Evolutionary conservation across 1,284 basidiomycete species (phyloP), one percentile per base, ranked within the genome.

Genomic region (Trametes sp.): DNA sequence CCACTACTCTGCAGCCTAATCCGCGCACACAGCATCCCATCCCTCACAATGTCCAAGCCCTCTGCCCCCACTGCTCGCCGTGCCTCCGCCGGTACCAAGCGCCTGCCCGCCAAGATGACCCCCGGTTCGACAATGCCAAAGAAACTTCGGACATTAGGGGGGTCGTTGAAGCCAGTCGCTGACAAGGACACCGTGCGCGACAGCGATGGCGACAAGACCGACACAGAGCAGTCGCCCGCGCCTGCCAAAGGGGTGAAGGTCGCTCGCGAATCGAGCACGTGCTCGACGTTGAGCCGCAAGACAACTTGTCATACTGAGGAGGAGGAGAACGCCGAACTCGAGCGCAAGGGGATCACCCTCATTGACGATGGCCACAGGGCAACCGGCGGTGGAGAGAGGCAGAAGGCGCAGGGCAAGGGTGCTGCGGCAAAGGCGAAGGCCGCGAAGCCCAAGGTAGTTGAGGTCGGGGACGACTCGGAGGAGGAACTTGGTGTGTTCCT

Each of bases 201-300:
- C 41, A n/a, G 7, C 5, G 41, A 44, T 2, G n/a, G 5, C 7
- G 23, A 13, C n/a, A n/a, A 44, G 7, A 44, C 41, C n/a, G 41
- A 44, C 41, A 23, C 5, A 6, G n/a, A 44, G 41, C 7, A 23
- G 2, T n/a, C 13, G 5, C 41, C n/a, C 13, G n/a, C 41, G 21
- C 45, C 11, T 4, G 6, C 44, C 3, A 4, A 24, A 24, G 21
- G 24, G 6, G 16, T 7, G 14, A 23, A 19, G n/a, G 24, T 28
- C 13, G 23, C 45, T 2, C 45, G 23, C 26, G 13, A 26, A 8
- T 29, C 5, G 33, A 73, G 72, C 60, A 73, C 11, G 69, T 74
- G 45, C 21, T 23, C 41, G 19, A 44, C 19, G 2, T 4, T n/a
- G 7, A 44, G 41, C 21, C 41, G 41, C n/a, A 44, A 44, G 41